A percentile compares a stretch with the other conserved stretches of the same genome.
phyloP scores from a whole-genome alignment of 2,329 filamentous ascomycete genomes.

The Talaromyces sp. region DNA sequence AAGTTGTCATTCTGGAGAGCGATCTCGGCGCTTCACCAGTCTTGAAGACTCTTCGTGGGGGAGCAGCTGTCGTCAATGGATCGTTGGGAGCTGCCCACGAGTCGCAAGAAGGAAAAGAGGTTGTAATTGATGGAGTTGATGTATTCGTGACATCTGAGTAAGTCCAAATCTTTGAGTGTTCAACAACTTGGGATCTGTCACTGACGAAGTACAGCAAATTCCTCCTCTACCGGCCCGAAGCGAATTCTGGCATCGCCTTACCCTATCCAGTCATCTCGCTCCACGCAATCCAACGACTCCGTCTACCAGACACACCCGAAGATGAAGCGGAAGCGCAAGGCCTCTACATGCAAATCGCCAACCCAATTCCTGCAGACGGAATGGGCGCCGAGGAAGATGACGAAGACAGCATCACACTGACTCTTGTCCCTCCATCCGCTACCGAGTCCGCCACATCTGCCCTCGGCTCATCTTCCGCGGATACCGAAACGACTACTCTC shows the following conservation, averaged over 20 bases:
- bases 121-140: conserved; percentile 40
- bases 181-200: not conserved
- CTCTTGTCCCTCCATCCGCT: conserved; percentile 38
- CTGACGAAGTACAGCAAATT: conserved; percentile 37
- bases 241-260: conserved; percentile 41
- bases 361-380: conserved; percentile 22
- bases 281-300: conserved; percentile 47
- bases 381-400: conserved; percentile 31
- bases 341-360: conserved; percentile 48
- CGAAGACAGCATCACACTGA: conserved; percentile 42
- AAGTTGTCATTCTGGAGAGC: conserved; percentile 41
- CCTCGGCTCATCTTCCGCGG: conserved; percentile 16
- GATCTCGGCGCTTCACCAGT: conserved; percentile 37
- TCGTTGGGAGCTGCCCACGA: conserved; percentile 16
- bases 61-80: conserved; percentile 19
- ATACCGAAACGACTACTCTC: conserved; percentile 14
- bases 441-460: conserved; percentile 15
- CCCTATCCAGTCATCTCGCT: conserved; percentile 49
- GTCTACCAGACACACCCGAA: conserved; percentile 28
- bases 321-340: conserved; percentile 40
- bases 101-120: conserved; percentile 28
- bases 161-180: conserved; percentile 16
- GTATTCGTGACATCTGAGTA: conserved; percentile 51
- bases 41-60: conserved; percentile 30
- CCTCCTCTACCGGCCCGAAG: conserved; percentile 37